Evolutionary conservation across 2,329 filamentous ascomycete species (phyloP), one percentile per base, ranked within the genome.

Genomic region (Stagonosporopsis chrysanthemi): DNA sequence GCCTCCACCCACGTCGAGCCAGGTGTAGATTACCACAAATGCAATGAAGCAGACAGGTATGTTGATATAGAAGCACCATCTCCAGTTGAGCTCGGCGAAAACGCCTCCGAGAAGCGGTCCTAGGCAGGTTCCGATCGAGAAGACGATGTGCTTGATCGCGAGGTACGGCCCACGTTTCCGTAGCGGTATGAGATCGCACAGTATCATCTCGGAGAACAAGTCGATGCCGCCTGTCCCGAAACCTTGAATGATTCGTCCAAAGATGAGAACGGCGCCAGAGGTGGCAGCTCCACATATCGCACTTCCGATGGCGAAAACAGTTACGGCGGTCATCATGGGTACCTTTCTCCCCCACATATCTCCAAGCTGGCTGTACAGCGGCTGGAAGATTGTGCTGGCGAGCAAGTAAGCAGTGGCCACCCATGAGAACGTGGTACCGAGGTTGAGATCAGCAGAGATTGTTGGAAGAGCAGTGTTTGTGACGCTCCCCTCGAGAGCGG

Each of bases 241-340:
- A 0, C 86, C 86, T 53, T 88, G 84, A 1, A 88, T 69, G 0
- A 78, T 78, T 0, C 85, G 78, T n/a, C 83, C 84, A 58, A 76
- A 79, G 14, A 89, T 84, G 2, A 89, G 73, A 66, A 81, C 80
- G 0, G 61, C 65, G 0, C 73, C 75, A 7, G 62, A 79, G 0
- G 65, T 75, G 0, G 85, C 81, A 0, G 78, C 79, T 0, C 83
- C 85, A 39, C 75, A 79, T 3, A 88, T 74, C 0, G 79, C 82
- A 52, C 83, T 84, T 0, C 85, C 85, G 0, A 86, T 62, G 0
- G 75, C 76, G 56, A 86, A 86, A 1, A 84, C 58, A 11, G 69
- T 73, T 1, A 84, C 76, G 2, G 80, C 65, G 5, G 60, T 26
- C 35, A 75, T 70, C 62, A 71, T 72, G 5, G 68, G 69, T 3